Evolutionary conservation across 1,284 basidiomycete species (phyloP), one percentile per base, ranked within the genome.

Genomic region (Sanguinoderma infundibulare): DNA sequence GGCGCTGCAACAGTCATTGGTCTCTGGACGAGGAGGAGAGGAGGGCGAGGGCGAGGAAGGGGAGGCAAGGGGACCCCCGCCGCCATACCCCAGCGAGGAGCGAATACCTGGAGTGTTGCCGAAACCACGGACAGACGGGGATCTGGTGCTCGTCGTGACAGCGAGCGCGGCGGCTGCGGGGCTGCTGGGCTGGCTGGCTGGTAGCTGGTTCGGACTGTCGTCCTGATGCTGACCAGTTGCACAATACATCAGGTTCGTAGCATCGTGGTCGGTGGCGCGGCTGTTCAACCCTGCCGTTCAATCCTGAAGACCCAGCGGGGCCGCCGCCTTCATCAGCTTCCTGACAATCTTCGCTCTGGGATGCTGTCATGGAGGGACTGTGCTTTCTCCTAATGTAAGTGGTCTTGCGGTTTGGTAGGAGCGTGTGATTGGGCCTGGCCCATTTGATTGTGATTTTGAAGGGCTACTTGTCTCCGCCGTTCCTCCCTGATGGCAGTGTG

Each of bases 131-230:
- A 58, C 52, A n/a, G 64, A 65, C 14, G 55, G 44, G 42, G 66
- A 67, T 34, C n/a, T 69, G 47, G 39, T 67, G 36, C 32, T 67
- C 12, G 59, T 68, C 42, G 53, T 66, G 20, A 59, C 66, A 2
- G 65, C 62, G 5, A 67, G 66, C 22, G 67, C 68, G 7, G 58
- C 67, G 2, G 65, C 65, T 36, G 69, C 70, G 24, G 69, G 66
- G 9, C 46, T 72, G 15, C 17, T 70, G 35, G 72, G 73, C 4
- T 73, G 69, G 72, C 35, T 72, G 36, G 69, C 67, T 26, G 63
- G 72, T 39, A 70, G 68, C 63, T 69, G 67, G 69, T 68, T 53
- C 24, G 67, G 68, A 56, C 69, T 46, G 64, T 34, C 15, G 24
- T 44, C 2, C 12, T 34, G 30, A 17, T 49, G 46, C 30, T 30